Evolutionary conservation across 495 filamentous ascomycete species (phyloP).

Genomic region (Amniculicola lignicola): DNA sequence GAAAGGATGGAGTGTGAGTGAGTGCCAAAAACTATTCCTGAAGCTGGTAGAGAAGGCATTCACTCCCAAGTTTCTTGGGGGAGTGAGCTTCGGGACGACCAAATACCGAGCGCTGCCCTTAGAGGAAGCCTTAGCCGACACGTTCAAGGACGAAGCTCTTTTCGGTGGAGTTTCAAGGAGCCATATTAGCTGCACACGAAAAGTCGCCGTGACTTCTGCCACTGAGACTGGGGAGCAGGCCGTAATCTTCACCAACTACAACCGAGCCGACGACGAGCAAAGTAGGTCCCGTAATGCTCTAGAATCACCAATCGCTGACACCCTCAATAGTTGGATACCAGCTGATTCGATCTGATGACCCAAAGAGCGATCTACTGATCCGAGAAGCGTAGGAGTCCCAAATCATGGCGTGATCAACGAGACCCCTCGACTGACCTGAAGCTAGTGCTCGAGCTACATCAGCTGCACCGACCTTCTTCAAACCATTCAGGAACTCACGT

Average conservation of each 20-base stretch:
- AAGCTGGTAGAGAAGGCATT: constrained; percentile 38
- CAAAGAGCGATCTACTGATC: constrained; percentile 44
- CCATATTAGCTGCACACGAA: constrained; percentile 32
- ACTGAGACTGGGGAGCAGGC: constrained; percentile 39
- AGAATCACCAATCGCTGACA: constrained; percentile 3
- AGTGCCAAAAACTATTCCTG: constrained; percentile 48
- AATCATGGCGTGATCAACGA: too few species aligned
- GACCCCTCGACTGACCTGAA: too few species aligned
- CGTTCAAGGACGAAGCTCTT: constrained; percentile 18
- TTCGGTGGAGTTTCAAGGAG: constrained; percentile 43
- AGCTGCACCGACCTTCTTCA: constrained; percentile 51
- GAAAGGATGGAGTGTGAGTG: constrained; percentile 47
- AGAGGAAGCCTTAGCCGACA: neutral
- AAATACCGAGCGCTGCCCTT: constrained; percentile 8
- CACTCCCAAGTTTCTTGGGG: constrained; percentile 37
- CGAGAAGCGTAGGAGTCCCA: too few species aligned
- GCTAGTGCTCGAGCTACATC: constrained; percentile 48
- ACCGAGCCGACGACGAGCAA: constrained; percentile 34
- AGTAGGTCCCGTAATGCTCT: constrained; percentile 2
- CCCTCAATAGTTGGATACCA: constrained; percentile 36
- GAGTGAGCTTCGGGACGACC: constrained; percentile 22
- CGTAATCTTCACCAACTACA: constrained; percentile 54
- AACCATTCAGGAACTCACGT: constrained; percentile 43
- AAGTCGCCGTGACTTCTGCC: constrained; percentile 51
- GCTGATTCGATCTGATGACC: constrained; percentile 47